Evolutionary conservation across 495 filamentous ascomycete genomes (phyloP).

Genomic region (Neurospora cerealis): DNA sequence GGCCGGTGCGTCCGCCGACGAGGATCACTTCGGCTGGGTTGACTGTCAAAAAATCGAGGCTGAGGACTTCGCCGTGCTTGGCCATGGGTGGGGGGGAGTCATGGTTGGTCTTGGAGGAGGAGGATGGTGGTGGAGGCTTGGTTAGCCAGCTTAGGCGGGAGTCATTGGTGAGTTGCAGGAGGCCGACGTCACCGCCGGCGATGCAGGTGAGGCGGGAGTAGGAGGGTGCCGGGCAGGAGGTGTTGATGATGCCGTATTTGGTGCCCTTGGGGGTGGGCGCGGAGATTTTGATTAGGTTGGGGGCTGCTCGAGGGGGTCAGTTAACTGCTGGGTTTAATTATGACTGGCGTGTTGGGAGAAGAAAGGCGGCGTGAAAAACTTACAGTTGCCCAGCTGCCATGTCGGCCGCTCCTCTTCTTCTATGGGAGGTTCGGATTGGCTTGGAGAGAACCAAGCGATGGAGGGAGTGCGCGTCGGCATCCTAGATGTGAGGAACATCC

Average conservation of each 20-base stretch:
- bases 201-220: conserved; percentile 15
- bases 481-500: conserved; percentile 19
- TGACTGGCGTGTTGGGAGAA: not conserved
- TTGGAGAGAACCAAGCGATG: conserved; percentile 11
- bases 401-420: conserved; percentile 3
- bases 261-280: not conserved
- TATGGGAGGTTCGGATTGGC: not conserved
- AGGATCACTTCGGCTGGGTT: conserved; percentile 19
- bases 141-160: conserved; percentile 6
- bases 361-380: not conserved
- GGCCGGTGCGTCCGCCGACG: conserved; percentile 27
- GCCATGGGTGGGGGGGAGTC: not conserved
- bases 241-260: conserved; percentile 1
- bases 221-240: conserved; percentile 10
- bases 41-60: conserved; percentile 18
- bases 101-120: not conserved
- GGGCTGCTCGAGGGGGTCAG: not conserved
- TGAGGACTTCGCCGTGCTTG: conserved; percentile 12
- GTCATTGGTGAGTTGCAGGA: conserved; percentile 8
- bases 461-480: not conserved
- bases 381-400: conserved; percentile 6
- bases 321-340: not conserved
- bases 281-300: not conserved
- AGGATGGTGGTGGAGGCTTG: not conserved
- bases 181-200: conserved; percentile 23